A percentile compares a stretch with the other conserved stretches of the same genome.
Evolutionary conservation across 2,329 filamentous ascomycete species (phyloP).

Genomic region (Macrophomina tecta): DNA sequence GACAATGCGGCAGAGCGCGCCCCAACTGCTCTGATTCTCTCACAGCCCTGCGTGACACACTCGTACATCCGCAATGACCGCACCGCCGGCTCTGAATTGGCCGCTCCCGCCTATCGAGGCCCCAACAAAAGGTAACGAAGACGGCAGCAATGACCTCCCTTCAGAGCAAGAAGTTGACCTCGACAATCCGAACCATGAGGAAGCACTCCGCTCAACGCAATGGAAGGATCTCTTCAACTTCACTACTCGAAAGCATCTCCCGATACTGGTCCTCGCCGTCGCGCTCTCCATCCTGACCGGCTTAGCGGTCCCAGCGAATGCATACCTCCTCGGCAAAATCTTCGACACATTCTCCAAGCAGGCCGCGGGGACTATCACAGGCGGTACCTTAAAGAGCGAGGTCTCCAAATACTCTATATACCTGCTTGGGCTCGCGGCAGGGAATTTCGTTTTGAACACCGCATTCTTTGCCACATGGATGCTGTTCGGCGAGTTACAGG

Average conservation of each 20-base stretch:
- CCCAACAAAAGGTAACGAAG: neutral
- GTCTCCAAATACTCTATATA: slow-evolving; percentile 67
- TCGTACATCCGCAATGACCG: slow-evolving; percentile 11
- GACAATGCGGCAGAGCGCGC: neutral
- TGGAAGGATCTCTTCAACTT: slow-evolving; percentile 74
- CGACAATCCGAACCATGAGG: slow-evolving; percentile 22
- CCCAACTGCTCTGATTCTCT: neutral
- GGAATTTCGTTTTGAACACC: slow-evolving; percentile 71
- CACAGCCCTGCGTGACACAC: neutral
- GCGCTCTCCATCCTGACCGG: slow-evolving; percentile 65
- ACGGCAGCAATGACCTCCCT: neutral
- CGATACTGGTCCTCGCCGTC: slow-evolving; percentile 61
- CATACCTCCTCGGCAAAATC: slow-evolving; percentile 74
- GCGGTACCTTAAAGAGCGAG: slow-evolving; percentile 58
- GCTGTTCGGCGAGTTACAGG: slow-evolving; percentile 81
- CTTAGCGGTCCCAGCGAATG: slow-evolving; percentile 67
- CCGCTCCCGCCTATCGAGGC: neutral
- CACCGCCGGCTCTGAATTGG: neutral
- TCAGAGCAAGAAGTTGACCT: slow-evolving; percentile 5
- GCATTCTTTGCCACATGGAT: slow-evolving; percentile 75
- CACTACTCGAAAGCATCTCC: slow-evolving; percentile 65
- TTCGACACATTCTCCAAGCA: slow-evolving; percentile 75
- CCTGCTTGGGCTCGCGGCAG: slow-evolving; percentile 67
- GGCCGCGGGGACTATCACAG: slow-evolving; percentile 60
- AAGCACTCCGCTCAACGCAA: slow-evolving; percentile 35